Evolutionary conservation across 1,139 yeast genomes (phyloP), one percentile per base, ranked within the genome.

Genomic region (Kurtzmaniella quercitrusa): DNA sequence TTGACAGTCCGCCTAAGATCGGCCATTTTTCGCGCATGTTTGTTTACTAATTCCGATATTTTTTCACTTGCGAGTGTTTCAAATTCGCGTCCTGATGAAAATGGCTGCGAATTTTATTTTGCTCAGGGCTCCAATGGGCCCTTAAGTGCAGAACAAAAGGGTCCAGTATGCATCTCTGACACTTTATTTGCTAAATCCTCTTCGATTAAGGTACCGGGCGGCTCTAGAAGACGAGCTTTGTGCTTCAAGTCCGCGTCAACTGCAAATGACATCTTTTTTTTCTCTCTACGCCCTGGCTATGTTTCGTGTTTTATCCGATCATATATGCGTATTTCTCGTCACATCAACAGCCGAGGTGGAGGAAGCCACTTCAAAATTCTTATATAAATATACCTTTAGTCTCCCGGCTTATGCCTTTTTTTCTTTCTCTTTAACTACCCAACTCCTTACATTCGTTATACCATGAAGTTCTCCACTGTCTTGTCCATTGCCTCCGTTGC

Each of bases 401-500:
- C 34, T 16, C 37, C 15, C 25, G 14, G 34, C 18, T 41, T 41
- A 21, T 25, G 23, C 25, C 12, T 43, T 25, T 8, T 16, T 25
- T 25, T 34, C 25, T n/a, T 43, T 25, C 23, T 16, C 16, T 5
- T 25, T 11, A 37, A 41, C 17, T 25, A 8, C 21, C 54, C 50
- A 45, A 46, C 51, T 44, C 34, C 31, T 31, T 23, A 41, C 42
- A 41, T 41, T 37, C 42, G 42, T 44, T 42, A 49, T 52, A 54
- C 25, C 50, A 67, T 66, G 72, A 68, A 65, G 61, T 66, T 49
- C 39, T 38, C 41, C 65, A 55, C 51, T 56, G 52, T 51, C 53
- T 53, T 63, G 46, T 50, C 65, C 50, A 52, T 62, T 52, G 66
- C 70, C 49, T 59, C 72, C 50, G 56, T 69, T 38, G 54, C 51